phyloP scores from a whole-genome alignment of 768 basidiomycete species.

The Trametes cinnabarina region DNA sequence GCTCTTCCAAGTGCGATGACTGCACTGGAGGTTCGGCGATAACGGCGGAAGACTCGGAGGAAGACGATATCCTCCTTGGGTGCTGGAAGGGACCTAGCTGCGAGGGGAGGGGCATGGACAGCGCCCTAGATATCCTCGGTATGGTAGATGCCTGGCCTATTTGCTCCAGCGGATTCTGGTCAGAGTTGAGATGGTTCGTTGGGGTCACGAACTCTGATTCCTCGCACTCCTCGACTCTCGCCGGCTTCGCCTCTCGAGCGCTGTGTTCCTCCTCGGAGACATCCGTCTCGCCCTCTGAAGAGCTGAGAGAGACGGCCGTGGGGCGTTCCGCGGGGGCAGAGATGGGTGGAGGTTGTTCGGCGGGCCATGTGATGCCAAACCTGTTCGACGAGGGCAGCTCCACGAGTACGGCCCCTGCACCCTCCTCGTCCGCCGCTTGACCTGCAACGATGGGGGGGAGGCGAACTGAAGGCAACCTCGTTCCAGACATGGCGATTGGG shows the following conservation, averaged over 20 bases:
- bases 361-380: conserved; percentile 60
- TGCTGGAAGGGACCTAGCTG: conserved; percentile 76
- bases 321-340: conserved; percentile 42
- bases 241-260: conserved; percentile 14
- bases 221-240: conserved; percentile 24
- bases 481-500: conserved; percentile 30
- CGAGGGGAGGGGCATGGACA: conserved; percentile 76
- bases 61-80: conserved; percentile 46
- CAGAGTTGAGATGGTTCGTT: conserved; percentile 29
- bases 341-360: conserved; percentile 42
- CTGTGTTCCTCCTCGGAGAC: conserved; percentile 44
- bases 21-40: conserved; percentile 29
- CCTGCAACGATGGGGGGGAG: conserved; percentile 40
- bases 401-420: conserved; percentile 44
- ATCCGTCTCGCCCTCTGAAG: conserved; percentile 52
- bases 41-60: conserved; percentile 21
- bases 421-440: conserved; percentile 41
- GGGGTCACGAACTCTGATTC: conserved; percentile 34
- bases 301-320: conserved; percentile 37
- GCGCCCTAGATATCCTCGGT: conserved; percentile 70
- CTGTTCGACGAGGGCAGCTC: conserved; percentile 50
- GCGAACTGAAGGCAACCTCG: conserved; percentile 48
- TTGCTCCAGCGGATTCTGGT: conserved; percentile 34
- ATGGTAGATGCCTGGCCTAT: conserved; percentile 29
- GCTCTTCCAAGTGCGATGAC: conserved; percentile 52